Evolutionary conservation across 352 stramenopile species (phyloP).

Genomic region (Phytophthora multivora): DNA sequence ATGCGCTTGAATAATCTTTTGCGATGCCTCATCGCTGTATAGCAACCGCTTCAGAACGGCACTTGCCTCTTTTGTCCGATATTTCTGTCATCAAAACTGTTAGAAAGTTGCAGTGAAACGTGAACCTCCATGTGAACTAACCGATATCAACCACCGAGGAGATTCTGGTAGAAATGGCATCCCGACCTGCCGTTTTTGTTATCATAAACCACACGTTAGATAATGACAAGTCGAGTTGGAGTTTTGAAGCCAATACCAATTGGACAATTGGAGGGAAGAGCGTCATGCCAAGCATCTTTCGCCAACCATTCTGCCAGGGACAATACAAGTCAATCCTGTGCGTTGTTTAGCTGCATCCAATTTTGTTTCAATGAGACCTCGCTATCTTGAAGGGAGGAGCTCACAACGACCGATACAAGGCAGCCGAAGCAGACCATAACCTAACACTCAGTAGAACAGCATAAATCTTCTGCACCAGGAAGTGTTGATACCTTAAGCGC

Average conservation of each 20-base stretch:
- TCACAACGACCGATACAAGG: slow-evolving; percentile 64
- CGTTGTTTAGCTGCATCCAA: background rate
- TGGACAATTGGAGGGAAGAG: slow-evolving; percentile 67
- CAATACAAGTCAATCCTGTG: background rate
- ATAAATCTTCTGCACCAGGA: background rate
- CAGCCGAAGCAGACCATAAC: slow-evolving; percentile 79
- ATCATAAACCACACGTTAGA: background rate
- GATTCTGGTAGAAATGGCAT: slow-evolving; percentile 77
- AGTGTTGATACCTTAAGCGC: background rate
- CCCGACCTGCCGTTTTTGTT: slow-evolving; percentile 42
- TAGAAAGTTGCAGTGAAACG: background rate
- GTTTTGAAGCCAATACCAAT: slow-evolving; percentile 34
- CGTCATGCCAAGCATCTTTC: slow-evolving; percentile 69
- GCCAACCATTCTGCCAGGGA: slow-evolving; percentile 47
- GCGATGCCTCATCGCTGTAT: slow-evolving; percentile 34
- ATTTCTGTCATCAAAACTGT: slow-evolving; percentile 38
- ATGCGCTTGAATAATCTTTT: slow-evolving; percentile 34
- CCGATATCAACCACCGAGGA: slow-evolving; percentile 66
- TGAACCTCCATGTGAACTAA: slow-evolving; percentile 12
- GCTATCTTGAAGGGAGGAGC: slow-evolving; percentile 41
- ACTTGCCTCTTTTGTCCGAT: slow-evolving; percentile 49
- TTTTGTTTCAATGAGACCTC: slow-evolving; percentile 16
- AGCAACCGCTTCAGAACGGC: slow-evolving; percentile 37
- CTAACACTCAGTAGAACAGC: slow-evolving; percentile 13
- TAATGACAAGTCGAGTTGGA: background rate